Evolutionary conservation across 495 filamentous ascomycete species (phyloP).

Genomic region (Neohortaea acidophila): DNA sequence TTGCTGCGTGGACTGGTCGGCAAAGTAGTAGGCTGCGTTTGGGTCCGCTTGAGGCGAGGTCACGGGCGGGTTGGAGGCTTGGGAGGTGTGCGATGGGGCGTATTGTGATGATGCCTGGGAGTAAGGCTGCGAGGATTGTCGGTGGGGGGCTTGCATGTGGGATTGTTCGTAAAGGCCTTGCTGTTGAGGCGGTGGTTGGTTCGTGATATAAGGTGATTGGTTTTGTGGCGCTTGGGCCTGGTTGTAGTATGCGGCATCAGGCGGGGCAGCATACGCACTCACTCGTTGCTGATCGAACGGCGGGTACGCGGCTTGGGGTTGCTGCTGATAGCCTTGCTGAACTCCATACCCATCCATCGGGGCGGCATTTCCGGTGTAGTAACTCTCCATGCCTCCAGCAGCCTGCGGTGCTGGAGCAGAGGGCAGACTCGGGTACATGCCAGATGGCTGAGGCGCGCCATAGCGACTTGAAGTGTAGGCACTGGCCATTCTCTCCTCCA

Average conservation of each 20-base stretch:
- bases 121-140: conserved; percentile 5
- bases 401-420: conserved; percentile 22
- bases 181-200: conserved; percentile 17
- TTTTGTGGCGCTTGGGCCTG: conserved; percentile 12
- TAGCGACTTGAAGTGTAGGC: conserved; percentile 59
- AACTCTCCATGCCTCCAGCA: conserved; percentile 54
- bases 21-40: conserved; percentile 23
- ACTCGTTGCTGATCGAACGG: conserved; percentile 12
- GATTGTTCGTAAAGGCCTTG: conserved; percentile 12
- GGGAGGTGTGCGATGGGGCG: conserved; percentile 19
- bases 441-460: conserved; percentile 28
- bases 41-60: conserved; percentile 14
- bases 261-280: conserved; percentile 2
- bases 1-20: conserved; percentile 9
- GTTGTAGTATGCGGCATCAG: conserved; percentile 7
- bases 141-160: conserved; percentile 5
- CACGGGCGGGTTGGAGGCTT: conserved; percentile 10
- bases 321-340: conserved; percentile 16
- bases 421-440: conserved; percentile 53
- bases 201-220: conserved; percentile 15
- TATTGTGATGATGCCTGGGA: conserved; percentile 16
- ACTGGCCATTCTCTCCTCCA: conserved; percentile 84
- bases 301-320: conserved; percentile 21
- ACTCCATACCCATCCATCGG: conserved; percentile 35
- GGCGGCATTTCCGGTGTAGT: conserved; percentile 52